Percentiles rank a stretch among this genome's conserved stretches.
Evolutionary conservation across 2,329 filamentous ascomycete genomes (phyloP).

Genomic region (Aspergillus persii): DNA sequence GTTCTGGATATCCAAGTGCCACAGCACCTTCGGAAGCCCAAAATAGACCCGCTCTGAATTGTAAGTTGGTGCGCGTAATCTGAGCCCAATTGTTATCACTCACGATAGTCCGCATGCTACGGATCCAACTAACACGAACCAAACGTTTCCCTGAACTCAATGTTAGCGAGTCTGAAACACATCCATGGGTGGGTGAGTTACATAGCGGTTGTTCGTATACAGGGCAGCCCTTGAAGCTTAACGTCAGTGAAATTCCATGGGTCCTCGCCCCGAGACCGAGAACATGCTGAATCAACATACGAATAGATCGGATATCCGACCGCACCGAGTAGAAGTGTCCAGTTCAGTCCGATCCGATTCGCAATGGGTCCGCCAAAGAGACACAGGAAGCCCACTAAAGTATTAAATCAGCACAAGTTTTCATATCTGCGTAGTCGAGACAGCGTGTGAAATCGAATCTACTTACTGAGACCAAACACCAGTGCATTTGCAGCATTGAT

Average conservation of each 20-base stretch:
- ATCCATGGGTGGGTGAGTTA: background rate
- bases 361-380: slow-evolving; percentile 50
- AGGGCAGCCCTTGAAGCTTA: slow-evolving; percentile 37
- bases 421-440: background rate
- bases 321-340: slow-evolving; percentile 44
- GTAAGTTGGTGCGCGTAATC: background rate
- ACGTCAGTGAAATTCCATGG: background rate
- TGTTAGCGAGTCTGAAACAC: slow-evolving; percentile 3
- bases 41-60: slow-evolving; percentile 45
- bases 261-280: background rate
- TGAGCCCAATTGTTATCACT: slow-evolving; percentile 1
- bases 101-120: slow-evolving; percentile 48
- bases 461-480: slow-evolving; percentile 41
- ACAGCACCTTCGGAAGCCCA: slow-evolving; percentile 53
- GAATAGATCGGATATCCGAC: slow-evolving; percentile 51
- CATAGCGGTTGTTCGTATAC: slow-evolving; percentile 42
- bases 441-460: background rate
- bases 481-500: slow-evolving; percentile 55
- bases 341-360: slow-evolving; percentile 49
- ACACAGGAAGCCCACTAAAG: slow-evolving; percentile 44
- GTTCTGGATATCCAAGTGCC: slow-evolving; percentile 50
- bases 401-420: background rate
- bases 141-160: slow-evolving; percentile 45
- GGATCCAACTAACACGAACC: slow-evolving; percentile 52
- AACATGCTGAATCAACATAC: slow-evolving; percentile 8